These are phyloP conservation scores for Acer campestre DNA, from an alignment of 345 rosid species.

Conservation along the genomic window DNA sequence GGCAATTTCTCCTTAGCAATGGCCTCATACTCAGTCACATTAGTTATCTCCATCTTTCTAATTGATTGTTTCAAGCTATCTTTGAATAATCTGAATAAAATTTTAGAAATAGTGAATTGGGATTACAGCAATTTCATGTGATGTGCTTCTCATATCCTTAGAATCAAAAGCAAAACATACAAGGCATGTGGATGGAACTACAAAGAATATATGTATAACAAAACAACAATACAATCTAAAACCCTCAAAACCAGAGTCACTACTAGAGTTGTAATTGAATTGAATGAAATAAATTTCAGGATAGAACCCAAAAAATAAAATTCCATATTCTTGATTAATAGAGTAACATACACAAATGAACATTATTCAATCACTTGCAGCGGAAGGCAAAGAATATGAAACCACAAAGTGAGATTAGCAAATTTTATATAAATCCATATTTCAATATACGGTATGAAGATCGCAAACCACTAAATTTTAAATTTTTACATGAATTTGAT, in stretches of 20 bases:
- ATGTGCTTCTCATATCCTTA: not conserved
- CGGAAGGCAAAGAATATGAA: not conserved
- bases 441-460: not conserved
- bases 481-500: not conserved
- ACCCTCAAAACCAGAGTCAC: not conserved
- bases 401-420: not conserved
- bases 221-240: not conserved
- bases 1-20: slow-evolving; percentile 89
- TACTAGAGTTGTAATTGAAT: not conserved
- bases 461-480: not conserved
- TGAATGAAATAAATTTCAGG: not conserved
- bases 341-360: not conserved
- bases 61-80: not conserved
- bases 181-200: not conserved
- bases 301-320: not conserved
- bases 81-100: slow-evolving; percentile 2
- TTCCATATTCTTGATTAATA: not conserved
- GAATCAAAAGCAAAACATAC: not conserved
- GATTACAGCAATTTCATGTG: not conserved
- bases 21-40: slow-evolving; percentile 82
- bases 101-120: not conserved
- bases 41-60: slow-evolving; percentile 70
- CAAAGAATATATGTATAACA: not conserved
- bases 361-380: not conserved
- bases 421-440: not conserved